Conservation (phyloP, 345 rosid species). For the Lumnitzera littorea region DNA sequence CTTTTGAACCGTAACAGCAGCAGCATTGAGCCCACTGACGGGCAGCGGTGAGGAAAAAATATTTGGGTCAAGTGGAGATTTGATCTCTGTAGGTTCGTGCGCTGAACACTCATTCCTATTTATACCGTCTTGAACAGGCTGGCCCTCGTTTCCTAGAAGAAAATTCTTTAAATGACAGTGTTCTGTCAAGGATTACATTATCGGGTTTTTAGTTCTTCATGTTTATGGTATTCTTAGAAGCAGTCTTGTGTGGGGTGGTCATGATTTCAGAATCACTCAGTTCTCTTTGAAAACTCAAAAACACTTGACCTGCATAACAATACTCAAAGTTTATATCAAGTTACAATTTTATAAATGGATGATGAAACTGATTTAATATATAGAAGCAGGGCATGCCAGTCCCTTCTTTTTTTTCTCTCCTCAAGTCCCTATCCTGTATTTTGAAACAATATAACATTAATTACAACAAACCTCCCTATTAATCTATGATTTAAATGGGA, state of each 20-base stretch:
- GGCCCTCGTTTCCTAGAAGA: conserved; percentile 12
- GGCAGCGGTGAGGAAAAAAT: conserved; percentile 63
- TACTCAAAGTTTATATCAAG: too few species aligned
- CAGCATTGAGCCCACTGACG: conserved; percentile 64
- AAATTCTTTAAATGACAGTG: conserved; percentile 27
- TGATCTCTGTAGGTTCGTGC: conserved; percentile 19
- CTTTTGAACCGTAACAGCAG: conserved; percentile 82
- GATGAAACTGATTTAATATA: too few species aligned
- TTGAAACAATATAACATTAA: too few species aligned
- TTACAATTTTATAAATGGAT: too few species aligned
- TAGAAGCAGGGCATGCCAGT: too few species aligned
- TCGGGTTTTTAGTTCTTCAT: conserved; percentile 23
- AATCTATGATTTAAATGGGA: too few species aligned
- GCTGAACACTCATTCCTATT: conserved; percentile 7
- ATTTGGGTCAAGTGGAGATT: conserved; percentile 44
- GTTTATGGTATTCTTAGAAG: conserved; percentile 21
- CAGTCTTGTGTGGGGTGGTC: conserved; percentile 15
- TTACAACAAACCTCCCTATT: too few species aligned
- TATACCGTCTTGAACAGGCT: conserved; percentile 1
- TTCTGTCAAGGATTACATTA: conserved; percentile 17
- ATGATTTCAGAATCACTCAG: conserved; percentile 15
- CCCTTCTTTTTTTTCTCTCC: too few species aligned
- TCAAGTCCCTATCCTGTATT: too few species aligned
- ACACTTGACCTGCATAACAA: not conserved
- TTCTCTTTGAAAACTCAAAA: conserved; percentile 21